Conservation (phyloP, 2,329 filamentous ascomycete genomes). For the Didymella glomerata region DNA sequence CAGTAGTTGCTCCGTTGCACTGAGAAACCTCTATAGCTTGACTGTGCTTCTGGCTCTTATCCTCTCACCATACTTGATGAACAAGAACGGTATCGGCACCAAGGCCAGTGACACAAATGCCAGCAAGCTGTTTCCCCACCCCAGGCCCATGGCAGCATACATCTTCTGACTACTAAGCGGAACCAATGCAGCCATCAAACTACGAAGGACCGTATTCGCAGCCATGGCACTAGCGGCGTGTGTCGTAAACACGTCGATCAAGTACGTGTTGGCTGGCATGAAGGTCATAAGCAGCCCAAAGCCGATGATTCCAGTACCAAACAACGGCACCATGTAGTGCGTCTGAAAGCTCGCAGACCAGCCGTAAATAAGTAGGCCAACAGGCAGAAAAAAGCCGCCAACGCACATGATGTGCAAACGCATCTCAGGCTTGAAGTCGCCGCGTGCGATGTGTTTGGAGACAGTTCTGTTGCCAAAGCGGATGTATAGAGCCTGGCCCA, state of each 20-base stretch:
- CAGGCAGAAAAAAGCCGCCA: conserved; percentile 46
- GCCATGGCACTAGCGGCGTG: conserved; percentile 55
- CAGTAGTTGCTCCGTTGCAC: no score
- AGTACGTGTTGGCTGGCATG: conserved; percentile 52
- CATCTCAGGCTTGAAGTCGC: conserved; percentile 49
- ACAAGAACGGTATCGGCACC: conserved; percentile 49
- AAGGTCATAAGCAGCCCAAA: conserved; percentile 49
- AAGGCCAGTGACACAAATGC: conserved; percentile 45
- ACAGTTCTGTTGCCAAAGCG: conserved; percentile 45
- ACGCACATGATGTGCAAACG: conserved; percentile 46
- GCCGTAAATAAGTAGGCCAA: conserved; percentile 51
- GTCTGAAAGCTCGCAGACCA: conserved; percentile 46
- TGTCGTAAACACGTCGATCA: conserved; percentile 54
- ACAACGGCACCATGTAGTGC: conserved; percentile 50
- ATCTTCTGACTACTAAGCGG: conserved; percentile 52
- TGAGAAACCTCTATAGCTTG: conserved; percentile 31
- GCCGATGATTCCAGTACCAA: conserved; percentile 47
- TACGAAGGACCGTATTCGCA: conserved; percentile 52
- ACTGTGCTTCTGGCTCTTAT: conserved; percentile 42
- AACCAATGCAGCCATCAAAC: conserved; percentile 50
- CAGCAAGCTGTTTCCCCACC: conserved; percentile 52
- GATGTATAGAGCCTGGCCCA: conserved; percentile 47
- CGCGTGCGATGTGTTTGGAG: conserved; percentile 38
- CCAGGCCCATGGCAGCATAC: conserved; percentile 52
- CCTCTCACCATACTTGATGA: conserved; percentile 46